Base-by-base conservation (phyloP, 2,329 filamentous ascomycete genomes). In the Cytospora schulzeri region DNA sequence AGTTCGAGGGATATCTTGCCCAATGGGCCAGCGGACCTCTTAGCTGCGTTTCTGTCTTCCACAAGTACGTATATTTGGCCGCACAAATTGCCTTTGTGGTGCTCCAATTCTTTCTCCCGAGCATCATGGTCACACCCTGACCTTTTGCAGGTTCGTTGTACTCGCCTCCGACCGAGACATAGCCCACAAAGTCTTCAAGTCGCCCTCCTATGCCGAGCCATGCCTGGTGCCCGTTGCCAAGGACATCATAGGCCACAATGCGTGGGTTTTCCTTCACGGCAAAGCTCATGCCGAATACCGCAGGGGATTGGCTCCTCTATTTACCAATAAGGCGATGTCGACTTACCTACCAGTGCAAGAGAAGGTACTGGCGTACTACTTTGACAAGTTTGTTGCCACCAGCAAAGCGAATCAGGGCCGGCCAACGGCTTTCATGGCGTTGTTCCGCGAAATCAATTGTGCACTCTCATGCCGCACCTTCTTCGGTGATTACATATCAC, bases 21-120 rank as follows among this genome's bases (percentile, higher is more conserved):
- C 92, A 94, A 80, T 93, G 91, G 91, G 82, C 85, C 17, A 92
- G 89, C 65, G 91, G 88, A n/a, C 85, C 88, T 24, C 80, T 93
- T 64, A 93, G 90, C 75, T 94, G 91, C 71, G 90, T 94, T 22
- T 93, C 90, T 1, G 88, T 94, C 68, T 93, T 94, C 75, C 91
- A 94, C 82, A 93, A 93, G 89, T 92, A 82, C 45, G 69, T 62
- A 19, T 24, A 29, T 15, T 41, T 38, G 35, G 14, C 14, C 17
- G 14, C 12, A 38, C 14, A 2, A 38, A 15, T 9, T 7, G 15
- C 57, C 6, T 4, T 15, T 38, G 22, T 38, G 28, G 45, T 41
- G 31, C 35, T 17, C 5, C 19, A 35, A 9, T n/a, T n/a, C n/a
- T 31, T n/a, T 22, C 19, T 38, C 22, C 45, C 54, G 35, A 38